These are phyloP conservation scores for Rhynchosporium secalis DNA, from an alignment of 2,329 filamentous ascomycete genomes.

Conservation along the genomic window DNA sequence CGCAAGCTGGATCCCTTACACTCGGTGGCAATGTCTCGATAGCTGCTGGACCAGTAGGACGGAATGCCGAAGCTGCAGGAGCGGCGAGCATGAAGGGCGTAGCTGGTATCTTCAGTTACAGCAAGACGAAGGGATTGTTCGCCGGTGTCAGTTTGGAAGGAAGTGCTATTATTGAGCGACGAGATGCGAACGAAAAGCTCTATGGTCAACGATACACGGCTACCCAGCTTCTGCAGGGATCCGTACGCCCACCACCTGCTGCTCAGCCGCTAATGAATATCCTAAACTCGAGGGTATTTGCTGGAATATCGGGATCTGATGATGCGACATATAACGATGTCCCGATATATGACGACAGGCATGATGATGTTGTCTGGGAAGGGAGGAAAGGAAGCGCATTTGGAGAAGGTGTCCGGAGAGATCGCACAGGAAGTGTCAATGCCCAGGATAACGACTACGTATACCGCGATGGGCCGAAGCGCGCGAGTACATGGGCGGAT, in stretches of 20 bases:
- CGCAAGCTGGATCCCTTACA: conserved; percentile 86
- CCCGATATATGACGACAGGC: conserved; percentile 80
- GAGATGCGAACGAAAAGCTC: conserved; percentile 95
- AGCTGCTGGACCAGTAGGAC: conserved; percentile 87
- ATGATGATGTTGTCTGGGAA: conserved; percentile 84
- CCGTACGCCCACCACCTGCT: conserved; percentile 74
- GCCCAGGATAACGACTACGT: conserved; percentile 49
- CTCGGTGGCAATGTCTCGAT: conserved; percentile 95
- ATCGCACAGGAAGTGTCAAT: conserved; percentile 46
- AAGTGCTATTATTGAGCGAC: conserved; percentile 86
- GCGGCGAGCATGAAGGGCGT: conserved; percentile 88
- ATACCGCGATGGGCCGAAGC: conserved; percentile 57
- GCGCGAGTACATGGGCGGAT: conserved; percentile 73
- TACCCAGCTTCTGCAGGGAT: conserved; percentile 75
- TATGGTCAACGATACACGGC: conserved; percentile 85
- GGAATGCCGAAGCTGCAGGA: conserved; percentile 94
- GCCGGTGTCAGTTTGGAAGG: conserved; percentile 94
- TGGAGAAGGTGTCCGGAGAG: conserved; percentile 62
- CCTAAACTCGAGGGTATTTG: conserved; percentile 82
- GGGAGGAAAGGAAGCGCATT: conserved; percentile 69
- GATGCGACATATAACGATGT: conserved; percentile 90
- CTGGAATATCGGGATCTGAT: conserved; percentile 56
- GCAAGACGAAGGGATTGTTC: conserved; percentile 96
- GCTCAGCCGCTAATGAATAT: conserved; percentile 83
- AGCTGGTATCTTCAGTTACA: conserved; percentile 93